Base-by-base conservation (phyloP, 2,329 filamentous ascomycete species). In the Penicillium palitans region DNA sequence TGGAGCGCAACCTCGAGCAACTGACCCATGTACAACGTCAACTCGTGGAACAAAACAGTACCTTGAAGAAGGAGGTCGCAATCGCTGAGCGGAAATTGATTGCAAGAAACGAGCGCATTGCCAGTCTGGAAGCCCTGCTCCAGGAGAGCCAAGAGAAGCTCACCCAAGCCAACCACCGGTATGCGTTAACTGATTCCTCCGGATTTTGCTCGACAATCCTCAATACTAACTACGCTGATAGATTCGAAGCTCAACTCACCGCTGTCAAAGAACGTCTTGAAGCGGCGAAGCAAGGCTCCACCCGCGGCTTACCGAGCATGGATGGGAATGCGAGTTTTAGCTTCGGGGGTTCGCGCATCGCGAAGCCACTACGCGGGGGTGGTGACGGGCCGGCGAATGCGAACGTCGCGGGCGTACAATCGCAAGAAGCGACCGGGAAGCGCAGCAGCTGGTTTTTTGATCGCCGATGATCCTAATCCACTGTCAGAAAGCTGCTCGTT, bases 131-230 rank as follows among this genome's bases (percentile, higher is more conserved):
- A 80, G 89, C 85, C 71, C 80, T 99, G 71, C 83, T 99, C 69
- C 92, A 96, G 76, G 95, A 99, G 76, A 96, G 91, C 72, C 95
- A 99, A 80, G 95, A 99, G 82, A 99, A 99, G 81, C 85, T 99
- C 74, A 96, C 93, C 33, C 90, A 93, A 61, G 93, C 95, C 41
- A 99, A 97, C 76, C 93, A 98, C 80, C 90, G 96, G 95, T 97
- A 87, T 69, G 88, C 83, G 3, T 37, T 37, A 8, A 33, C 40
- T 13, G 6, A 17, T 58, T 35, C 50, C 52, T 56, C 55, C 61
- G 29, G 29, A 37, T 57, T 60, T 35, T 39, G 44, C 45, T 59
- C 53, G 21, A 27, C 40, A 15, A 19, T 15, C 2, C 48, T 58
- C 54, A 57, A 62, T 58, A 29, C 64, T 66, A 55, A 65, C 47